A percentile compares a stretch with the other conserved stretches of the same genome.
phyloP scores from a whole-genome alignment of 1,139 yeast genomes.

The Spathaspora sp. region DNA sequence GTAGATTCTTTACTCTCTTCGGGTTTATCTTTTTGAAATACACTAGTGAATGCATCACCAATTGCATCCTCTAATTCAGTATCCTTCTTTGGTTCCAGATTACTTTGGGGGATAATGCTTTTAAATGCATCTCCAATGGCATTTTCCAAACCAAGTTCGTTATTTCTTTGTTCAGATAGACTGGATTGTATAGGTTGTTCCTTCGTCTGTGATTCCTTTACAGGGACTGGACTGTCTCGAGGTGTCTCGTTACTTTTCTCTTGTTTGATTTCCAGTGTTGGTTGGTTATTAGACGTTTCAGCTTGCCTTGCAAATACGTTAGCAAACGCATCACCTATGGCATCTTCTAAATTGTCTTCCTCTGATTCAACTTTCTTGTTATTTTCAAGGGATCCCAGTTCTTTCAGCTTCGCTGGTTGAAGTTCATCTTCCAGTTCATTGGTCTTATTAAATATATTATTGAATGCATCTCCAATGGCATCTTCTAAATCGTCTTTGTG shows the following conservation, averaged over 20 bases:
- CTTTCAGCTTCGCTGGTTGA: neutral
- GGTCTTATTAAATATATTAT: slow-evolving; percentile 4
- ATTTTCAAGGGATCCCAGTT: neutral
- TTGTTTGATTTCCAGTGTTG: too few species aligned
- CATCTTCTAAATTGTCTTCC: slow-evolving; percentile 17
- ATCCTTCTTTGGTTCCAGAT: slow-evolving; percentile 8
- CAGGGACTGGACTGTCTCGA: neutral
- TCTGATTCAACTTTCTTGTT: slow-evolving; percentile 7
- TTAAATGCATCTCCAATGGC: slow-evolving; percentile 27
- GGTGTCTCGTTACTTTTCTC: neutral
- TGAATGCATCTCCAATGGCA: slow-evolving; percentile 26
- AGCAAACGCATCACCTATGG: slow-evolving; percentile 23
- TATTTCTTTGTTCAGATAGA: neutral
- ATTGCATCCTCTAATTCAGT: slow-evolving; percentile 23
- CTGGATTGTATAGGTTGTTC: neutral
- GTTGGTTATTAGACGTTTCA: neutral
- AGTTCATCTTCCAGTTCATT: neutral
- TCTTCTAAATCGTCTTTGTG: slow-evolving; percentile 17
- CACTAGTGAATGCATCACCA: slow-evolving; percentile 22
- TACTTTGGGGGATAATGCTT: neutral
- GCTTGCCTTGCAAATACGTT: slow-evolving; percentile 1
- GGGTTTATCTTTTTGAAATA: slow-evolving; percentile 8
- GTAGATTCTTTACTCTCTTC: slow-evolving; percentile 10
- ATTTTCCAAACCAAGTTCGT: slow-evolving; percentile 19
- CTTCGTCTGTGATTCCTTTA: neutral